Conservation (phyloP, 2,329 filamentous ascomycete genomes). For the Nigrospora sphaerica region DNA sequence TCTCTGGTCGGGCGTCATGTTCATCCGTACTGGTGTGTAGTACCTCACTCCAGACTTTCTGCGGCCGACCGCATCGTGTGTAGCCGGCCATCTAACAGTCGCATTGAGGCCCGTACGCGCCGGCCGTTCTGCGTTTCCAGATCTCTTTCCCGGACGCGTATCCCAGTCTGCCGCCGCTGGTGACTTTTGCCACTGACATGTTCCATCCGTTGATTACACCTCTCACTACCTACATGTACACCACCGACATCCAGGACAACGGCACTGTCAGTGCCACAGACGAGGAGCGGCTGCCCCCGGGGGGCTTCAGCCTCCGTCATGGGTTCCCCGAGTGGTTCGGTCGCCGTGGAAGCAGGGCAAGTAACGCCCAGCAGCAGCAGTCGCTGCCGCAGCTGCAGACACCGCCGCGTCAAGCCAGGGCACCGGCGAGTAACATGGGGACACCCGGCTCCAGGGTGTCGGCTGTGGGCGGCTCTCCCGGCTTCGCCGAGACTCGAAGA, state of each 20-base stretch:
- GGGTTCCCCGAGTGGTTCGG: slow-evolving; percentile 89
- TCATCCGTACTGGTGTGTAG: slow-evolving; percentile 72
- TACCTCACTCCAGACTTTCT: slow-evolving; percentile 1
- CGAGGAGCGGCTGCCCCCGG: slow-evolving; percentile 75
- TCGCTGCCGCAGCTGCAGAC: slow-evolving; percentile 10
- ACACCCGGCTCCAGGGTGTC: slow-evolving; percentile 17
- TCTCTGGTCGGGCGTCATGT: slow-evolving; percentile 86
- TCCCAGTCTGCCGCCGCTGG: slow-evolving; percentile 69
- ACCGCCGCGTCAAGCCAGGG: slow-evolving; percentile 18
- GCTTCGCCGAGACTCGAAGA: slow-evolving; percentile 33
- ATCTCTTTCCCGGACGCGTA: slow-evolving; percentile 80
- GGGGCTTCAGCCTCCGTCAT: slow-evolving; percentile 83
- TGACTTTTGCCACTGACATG: slow-evolving; percentile 86
- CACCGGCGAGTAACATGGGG: slow-evolving; percentile 13
- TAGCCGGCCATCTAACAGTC: no score
- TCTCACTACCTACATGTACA: slow-evolving; percentile 90
- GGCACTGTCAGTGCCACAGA: slow-evolving; percentile 80
- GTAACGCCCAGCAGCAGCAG: slow-evolving; percentile 29
- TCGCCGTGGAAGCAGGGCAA: slow-evolving; percentile 39
- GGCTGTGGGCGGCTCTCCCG: slow-evolving; percentile 20
- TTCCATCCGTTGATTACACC: slow-evolving; percentile 93
- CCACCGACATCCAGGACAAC: slow-evolving; percentile 66
- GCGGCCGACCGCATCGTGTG: no score
- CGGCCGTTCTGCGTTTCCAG: slow-evolving; percentile 82
- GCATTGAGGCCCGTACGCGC: slow-evolving; percentile 72